Percentiles rank a stretch among this genome's conserved stretches.
Conservation (phyloP, 305 asterid genomes). For the Withania somnifera region DNA sequence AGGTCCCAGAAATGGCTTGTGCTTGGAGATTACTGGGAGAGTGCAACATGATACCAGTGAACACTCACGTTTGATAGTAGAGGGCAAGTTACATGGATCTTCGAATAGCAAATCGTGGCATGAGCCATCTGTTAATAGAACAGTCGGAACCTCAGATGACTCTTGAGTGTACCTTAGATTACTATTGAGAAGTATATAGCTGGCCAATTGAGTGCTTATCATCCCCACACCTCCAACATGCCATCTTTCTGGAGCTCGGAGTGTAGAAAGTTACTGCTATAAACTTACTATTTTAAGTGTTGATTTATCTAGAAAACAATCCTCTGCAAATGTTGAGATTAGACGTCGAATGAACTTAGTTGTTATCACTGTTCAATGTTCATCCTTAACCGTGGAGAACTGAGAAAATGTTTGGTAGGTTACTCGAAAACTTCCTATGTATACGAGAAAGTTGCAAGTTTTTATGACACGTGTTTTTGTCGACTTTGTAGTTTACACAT, state of each 20-base stretch:
- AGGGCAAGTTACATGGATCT: not conserved
- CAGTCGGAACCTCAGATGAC: not conserved
- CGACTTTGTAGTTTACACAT: not conserved
- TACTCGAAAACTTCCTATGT: not conserved
- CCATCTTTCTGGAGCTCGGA: not conserved
- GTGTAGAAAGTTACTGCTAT: not conserved
- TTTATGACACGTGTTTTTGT: not conserved
- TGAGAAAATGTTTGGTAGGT: not conserved
- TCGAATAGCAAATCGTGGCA: not conserved
- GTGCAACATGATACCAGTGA: slow-evolving; percentile 60
- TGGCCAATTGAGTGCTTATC: not conserved
- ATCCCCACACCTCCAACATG: not conserved
- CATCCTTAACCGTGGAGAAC: not conserved
- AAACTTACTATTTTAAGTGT: not conserved
- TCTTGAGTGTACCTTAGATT: slow-evolving; percentile 7
- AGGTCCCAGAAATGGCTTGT: slow-evolving; percentile 40
- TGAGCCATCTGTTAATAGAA: not conserved
- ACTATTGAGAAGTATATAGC: not conserved
- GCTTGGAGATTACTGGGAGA: slow-evolving; percentile 90
- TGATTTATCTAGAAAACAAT: not conserved
- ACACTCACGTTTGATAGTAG: slow-evolving; percentile 3
- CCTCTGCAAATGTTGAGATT: not conserved
- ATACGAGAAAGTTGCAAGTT: not conserved
- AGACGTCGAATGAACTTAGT: not conserved
- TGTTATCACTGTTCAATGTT: not conserved